These are phyloP conservation scores for Corchorus capsularis DNA, from an alignment of 345 rosid species.

Conservation along the genomic window DNA sequence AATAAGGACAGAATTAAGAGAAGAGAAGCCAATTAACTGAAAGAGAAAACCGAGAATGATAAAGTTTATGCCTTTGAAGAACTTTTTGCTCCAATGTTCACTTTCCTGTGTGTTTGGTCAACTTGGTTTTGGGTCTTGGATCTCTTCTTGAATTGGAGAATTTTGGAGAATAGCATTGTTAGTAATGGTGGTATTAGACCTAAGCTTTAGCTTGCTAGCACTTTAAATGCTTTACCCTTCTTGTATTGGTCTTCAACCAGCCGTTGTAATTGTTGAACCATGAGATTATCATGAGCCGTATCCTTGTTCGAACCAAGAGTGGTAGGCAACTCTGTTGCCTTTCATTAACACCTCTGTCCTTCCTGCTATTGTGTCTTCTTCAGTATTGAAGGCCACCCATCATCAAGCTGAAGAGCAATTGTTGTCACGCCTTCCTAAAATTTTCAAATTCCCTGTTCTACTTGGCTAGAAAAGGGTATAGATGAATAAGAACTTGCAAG, in stretches of 20 bases:
- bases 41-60: no score
- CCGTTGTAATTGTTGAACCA: neutral
- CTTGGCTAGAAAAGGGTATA: neutral
- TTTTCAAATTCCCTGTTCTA: neutral
- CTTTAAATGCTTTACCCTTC: neutral
- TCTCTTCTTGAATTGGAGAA: neutral
- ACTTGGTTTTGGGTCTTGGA: neutral
- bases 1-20: no score
- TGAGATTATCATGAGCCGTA: neutral
- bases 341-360: neutral
- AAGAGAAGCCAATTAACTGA: no score
- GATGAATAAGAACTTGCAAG: neutral
- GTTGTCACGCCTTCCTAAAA: neutral
- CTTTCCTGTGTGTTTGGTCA: neutral
- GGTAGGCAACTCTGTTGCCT: neutral
- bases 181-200: neutral
- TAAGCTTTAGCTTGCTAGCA: neutral
- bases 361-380: neutral
- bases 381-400: neutral
- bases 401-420: constrained; percentile 1
- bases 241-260: neutral
- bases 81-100: neutral
- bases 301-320: neutral
- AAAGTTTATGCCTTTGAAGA: no score
- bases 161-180: neutral